Evolutionary conservation across 306 rosid species (phyloP), one percentile per base, ranked within the genome.

Genomic region (Cicer chorassanicum): DNA sequence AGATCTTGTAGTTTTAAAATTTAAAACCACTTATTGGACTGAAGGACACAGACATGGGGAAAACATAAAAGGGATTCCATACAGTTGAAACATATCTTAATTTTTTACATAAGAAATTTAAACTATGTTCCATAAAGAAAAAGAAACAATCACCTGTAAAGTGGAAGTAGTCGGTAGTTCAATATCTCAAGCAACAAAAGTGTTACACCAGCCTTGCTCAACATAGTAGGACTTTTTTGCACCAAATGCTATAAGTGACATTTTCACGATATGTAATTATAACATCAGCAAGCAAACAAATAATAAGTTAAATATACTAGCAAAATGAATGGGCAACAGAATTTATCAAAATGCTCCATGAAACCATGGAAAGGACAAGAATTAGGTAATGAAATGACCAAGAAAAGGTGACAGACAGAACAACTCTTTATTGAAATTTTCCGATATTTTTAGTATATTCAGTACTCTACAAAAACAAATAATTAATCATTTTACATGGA

Each of bases 151-250:
- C 81, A 92, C 97, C 99, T 94, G 89, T 94, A 94, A 65, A 92
- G 92, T 71, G 99, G 97, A 82, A 94, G 97, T 74, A 94, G 83
- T 67, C 99, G 89, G 72, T 94, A 94, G 91, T 94, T 94, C 92
- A 94, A 77, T 73, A 94, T 90, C 89, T 94, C 99, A 78, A 94
- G 97, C 85, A 94, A 89, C 88, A 92, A 81, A 78, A 94, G 93
- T 42, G 99, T 88, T 66, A 90, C 97, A 3, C 96, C 99, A 50
- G 96, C 91, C 86, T 89, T 94, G 95, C 93, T 94, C 87, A 94
- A 81, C 68, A 94, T 81, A 5, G 95, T 69, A 46, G 95, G 92
- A 75, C 74, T 94, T 80, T 81, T 90, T 88, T 92, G 97, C 49
- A 87, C 93, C 69, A 94, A 83, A 86, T 88, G 93, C 99, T 94